Evolutionary conservation across 2,329 filamentous ascomycete species (phyloP).

Genomic region (Neopestalotiopsis rosae): DNA sequence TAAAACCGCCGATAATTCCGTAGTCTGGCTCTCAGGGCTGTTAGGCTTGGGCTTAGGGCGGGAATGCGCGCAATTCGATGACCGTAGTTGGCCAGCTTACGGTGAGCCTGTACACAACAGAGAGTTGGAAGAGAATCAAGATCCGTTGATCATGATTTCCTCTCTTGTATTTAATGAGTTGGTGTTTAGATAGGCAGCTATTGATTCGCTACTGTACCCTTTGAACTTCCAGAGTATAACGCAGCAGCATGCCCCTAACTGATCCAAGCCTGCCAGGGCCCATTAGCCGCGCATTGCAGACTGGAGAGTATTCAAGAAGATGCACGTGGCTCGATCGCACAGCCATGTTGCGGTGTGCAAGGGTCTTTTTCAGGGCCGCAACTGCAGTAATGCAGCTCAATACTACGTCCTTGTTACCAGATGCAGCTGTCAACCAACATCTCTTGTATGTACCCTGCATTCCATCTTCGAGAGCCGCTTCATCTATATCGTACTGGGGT

Average conservation of each 20-base stretch:
- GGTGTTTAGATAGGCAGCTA: background rate
- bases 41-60: background rate
- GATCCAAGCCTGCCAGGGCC: background rate
- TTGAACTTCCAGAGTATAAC: background rate
- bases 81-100: background rate
- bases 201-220: background rate
- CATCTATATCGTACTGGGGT: background rate
- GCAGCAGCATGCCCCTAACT: background rate
- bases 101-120: background rate
- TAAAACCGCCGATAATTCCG: background rate
- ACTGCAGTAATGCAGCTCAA: background rate
- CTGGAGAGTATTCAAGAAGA: background rate
- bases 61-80: background rate
- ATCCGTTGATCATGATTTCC: background rate
- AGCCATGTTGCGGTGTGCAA: background rate
- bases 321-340: background rate
- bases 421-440: background rate
- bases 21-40: background rate
- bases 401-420: too few relatives aligned
- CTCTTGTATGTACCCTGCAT: too few relatives aligned
- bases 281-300: background rate
- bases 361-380: background rate
- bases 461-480: background rate
- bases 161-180: background rate
- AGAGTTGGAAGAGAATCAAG: background rate